Evolutionary conservation across 208 protist genomes (phyloP).

Genomic region (Leishmania lainsoni): DNA sequence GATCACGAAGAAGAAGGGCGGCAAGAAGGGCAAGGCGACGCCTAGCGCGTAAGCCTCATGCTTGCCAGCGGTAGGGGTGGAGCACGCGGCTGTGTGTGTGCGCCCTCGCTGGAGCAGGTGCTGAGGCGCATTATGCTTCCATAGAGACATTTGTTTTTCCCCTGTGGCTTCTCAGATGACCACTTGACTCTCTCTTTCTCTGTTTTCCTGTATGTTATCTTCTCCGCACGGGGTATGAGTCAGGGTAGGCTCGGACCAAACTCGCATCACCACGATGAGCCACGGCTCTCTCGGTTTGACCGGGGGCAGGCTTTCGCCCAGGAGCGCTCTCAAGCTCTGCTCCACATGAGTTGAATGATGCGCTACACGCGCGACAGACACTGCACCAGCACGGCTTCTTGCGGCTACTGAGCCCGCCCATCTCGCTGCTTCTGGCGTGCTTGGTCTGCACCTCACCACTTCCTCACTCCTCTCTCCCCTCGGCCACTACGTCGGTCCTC

Average conservation of each 20-base stretch:
- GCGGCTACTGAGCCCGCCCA: neutral
- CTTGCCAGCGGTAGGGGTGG: neutral
- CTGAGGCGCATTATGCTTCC: constrained; percentile 8
- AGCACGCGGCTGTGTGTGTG: neutral
- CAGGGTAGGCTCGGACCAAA: constrained; percentile 20
- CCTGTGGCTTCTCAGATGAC: neutral
- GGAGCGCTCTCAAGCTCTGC: neutral
- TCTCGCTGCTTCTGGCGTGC: neutral
- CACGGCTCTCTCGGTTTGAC: too few relatives aligned
- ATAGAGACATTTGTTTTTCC: constrained; percentile 33
- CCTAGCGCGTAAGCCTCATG: constrained; percentile 21
- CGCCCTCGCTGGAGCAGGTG: neutral
- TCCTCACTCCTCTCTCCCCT: neutral
- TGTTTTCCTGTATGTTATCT: neutral
- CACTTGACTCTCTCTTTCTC: constrained; percentile 15
- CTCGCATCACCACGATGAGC: neutral
- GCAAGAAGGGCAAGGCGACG: constrained; percentile 48
- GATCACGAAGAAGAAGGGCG: constrained; percentile 78
- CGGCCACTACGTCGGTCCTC: neutral
- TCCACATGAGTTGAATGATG: neutral
- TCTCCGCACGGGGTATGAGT: constrained; percentile 18
- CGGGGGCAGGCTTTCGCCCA: neutral
- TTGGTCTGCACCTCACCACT: neutral
- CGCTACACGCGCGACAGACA: neutral
- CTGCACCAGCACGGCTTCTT: neutral